Evolutionary conservation across 1,284 basidiomycete genomes (phyloP).

Genomic region (Fereydounia khargensis): DNA sequence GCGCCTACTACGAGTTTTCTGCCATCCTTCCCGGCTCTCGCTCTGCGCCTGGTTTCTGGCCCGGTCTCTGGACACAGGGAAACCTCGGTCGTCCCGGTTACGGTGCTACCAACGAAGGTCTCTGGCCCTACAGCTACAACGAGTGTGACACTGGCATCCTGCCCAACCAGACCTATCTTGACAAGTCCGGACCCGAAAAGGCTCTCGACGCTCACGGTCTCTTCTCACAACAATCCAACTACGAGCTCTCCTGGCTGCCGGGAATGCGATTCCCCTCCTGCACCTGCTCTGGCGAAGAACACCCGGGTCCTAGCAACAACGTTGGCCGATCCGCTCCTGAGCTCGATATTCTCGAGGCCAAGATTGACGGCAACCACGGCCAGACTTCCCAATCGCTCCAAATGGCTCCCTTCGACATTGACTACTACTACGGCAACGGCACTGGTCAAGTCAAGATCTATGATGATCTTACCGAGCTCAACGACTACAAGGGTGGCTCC

Average conservation of each 20-base stretch:
- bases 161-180: slow-evolving; percentile 46
- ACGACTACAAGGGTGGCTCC: slow-evolving; percentile 50
- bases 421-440: slow-evolving; percentile 44
- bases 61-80: slow-evolving; percentile 53
- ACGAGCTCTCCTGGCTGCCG: slow-evolving; percentile 40
- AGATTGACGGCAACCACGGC: slow-evolving; percentile 61
- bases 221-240: slow-evolving; percentile 23
- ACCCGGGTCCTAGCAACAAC: slow-evolving; percentile 45
- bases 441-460: slow-evolving; percentile 38
- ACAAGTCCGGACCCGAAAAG: slow-evolving; percentile 36
- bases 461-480: slow-evolving; percentile 34
- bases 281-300: slow-evolving; percentile 50
- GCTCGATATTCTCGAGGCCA: slow-evolving; percentile 58
- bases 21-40: slow-evolving; percentile 41
- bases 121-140: slow-evolving; percentile 60
- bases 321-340: slow-evolving; percentile 54
- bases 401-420: slow-evolving; percentile 54
- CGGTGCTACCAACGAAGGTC: slow-evolving; percentile 66
- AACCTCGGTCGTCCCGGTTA: slow-evolving; percentile 75
- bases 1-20: slow-evolving; percentile 54
- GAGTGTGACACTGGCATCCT: slow-evolving; percentile 48
- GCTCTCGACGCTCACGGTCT: slow-evolving; percentile 27
- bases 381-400: slow-evolving; percentile 54
- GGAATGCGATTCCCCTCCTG: slow-evolving; percentile 52
- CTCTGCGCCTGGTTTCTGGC: slow-evolving; percentile 42